A percentile compares a stretch with the other conserved stretches of the same genome.
Conservation (phyloP, 805 yeast species). For the Schizosaccharomyces cryophilus region DNA sequence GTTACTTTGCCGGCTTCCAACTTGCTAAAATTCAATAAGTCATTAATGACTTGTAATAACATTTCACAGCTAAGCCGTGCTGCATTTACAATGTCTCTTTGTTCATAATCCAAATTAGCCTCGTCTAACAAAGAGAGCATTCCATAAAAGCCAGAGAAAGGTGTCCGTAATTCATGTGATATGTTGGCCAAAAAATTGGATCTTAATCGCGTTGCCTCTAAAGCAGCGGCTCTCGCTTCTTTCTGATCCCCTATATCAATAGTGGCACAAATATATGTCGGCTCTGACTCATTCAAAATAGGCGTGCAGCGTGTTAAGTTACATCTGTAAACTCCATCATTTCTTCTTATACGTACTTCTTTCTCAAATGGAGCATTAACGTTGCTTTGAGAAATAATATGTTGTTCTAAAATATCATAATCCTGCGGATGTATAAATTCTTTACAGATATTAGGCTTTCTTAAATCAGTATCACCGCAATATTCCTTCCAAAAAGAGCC, state of each 20-base stretch:
- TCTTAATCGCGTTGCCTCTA: conserved; percentile 12
- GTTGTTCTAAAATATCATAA: neutral
- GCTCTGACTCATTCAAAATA: conserved; percentile 6
- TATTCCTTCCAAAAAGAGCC: conserved; percentile 9
- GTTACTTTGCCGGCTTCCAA: conserved; percentile 30
- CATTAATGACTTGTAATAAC: conserved; percentile 28
- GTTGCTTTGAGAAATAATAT: conserved; percentile 2
- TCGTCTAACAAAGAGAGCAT: conserved; percentile 26
- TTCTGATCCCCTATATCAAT: conserved; percentile 10
- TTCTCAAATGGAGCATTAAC: conserved; percentile 5
- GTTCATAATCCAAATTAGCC: conserved; percentile 21
- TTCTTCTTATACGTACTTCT: conserved; percentile 6
- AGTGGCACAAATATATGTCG: conserved; percentile 8
- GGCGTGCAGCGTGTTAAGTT: conserved; percentile 8
- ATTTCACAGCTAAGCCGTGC: conserved; percentile 27
- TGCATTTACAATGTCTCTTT: conserved; percentile 28
- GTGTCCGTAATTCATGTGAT: conserved; percentile 35
- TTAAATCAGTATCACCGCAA: conserved; percentile 8
- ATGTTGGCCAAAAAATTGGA: conserved; percentile 29
- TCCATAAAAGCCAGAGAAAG: conserved; percentile 28
- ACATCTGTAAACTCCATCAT: conserved; percentile 7
- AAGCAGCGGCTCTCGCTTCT: conserved; percentile 9
- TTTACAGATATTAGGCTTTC: conserved; percentile 6
- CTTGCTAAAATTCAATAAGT: conserved; percentile 29
- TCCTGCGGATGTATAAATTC: conserved; percentile 8